Conservation (phyloP, 2,329 filamentous ascomycete species). For the Dactylellina leptospora region DNA sequence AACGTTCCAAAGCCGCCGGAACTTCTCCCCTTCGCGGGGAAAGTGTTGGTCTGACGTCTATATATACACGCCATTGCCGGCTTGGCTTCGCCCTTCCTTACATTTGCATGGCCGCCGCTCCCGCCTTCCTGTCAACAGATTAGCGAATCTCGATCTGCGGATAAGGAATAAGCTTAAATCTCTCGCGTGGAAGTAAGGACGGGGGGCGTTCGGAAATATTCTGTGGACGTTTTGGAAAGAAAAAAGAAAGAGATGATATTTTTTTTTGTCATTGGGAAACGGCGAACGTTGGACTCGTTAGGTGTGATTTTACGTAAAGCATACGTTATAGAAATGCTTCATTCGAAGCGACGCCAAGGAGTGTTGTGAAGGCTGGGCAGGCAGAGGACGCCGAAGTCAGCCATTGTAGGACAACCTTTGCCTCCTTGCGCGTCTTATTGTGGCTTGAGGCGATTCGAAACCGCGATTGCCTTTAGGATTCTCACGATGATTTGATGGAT, state of each 20-base stretch:
- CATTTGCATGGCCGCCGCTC: constrained; percentile 1
- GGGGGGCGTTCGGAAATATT: constrained; percentile 17
- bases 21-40: not conserved
- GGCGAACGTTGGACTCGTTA: constrained; percentile 33
- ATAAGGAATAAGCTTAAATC: constrained; percentile 36
- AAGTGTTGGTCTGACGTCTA: constrained; percentile 25
- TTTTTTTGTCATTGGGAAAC: constrained; percentile 1
- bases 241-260: too few relatives aligned
- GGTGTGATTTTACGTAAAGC: constrained; percentile 52
- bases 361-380: constrained; percentile 16
- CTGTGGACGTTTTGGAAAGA: too few relatives aligned
- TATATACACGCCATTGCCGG: constrained; percentile 32
- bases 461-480: too few relatives aligned
- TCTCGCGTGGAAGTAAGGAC: constrained; percentile 28
- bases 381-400: constrained; percentile 21
- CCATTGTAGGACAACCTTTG: constrained; percentile 17
- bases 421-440: not conserved
- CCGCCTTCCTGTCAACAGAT: constrained; percentile 27
- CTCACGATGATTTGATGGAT: too few relatives aligned
- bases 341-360: constrained; percentile 19
- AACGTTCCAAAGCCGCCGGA: not conserved
- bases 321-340: constrained; percentile 49
- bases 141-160: constrained; percentile 40
- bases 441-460: not conserved
- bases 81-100: constrained; percentile 11